Conservation (phyloP, 2,329 filamentous ascomycete species). For the Colletotrichum truncatum region DNA sequence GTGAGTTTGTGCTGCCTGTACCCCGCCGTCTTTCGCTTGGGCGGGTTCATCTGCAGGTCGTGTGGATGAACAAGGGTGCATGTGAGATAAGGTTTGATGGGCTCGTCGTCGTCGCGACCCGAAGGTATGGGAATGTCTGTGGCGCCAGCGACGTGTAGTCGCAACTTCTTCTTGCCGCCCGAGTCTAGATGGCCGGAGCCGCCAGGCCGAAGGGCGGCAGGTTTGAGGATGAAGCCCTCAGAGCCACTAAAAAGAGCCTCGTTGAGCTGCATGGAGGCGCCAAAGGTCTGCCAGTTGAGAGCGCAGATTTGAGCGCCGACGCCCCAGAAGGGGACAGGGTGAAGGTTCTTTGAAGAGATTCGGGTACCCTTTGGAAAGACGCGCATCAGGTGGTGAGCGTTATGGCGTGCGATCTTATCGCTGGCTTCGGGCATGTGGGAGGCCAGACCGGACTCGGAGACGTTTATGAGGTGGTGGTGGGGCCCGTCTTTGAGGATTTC, state of each 20-base stretch:
- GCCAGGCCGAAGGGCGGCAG: slow-evolving; percentile 64
- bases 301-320: slow-evolving; percentile 75
- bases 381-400: slow-evolving; percentile 73
- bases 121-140: slow-evolving; percentile 66
- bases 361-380: slow-evolving; percentile 76
- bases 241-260: slow-evolving; percentile 73
- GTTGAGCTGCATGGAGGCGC: slow-evolving; percentile 72
- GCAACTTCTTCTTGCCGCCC: slow-evolving; percentile 54
- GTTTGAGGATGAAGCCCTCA: slow-evolving; percentile 73
- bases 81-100: slow-evolving; percentile 70
- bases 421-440: slow-evolving; percentile 57
- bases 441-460: slow-evolving; percentile 69
- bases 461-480: slow-evolving; percentile 74
- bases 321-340: slow-evolving; percentile 71
- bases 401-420: slow-evolving; percentile 65
- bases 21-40: slow-evolving; percentile 68
- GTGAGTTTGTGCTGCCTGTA: slow-evolving; percentile 68
- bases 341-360: slow-evolving; percentile 72
- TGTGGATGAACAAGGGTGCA: slow-evolving; percentile 70
- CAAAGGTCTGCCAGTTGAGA: slow-evolving; percentile 76
- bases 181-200: slow-evolving; percentile 59
- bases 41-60: slow-evolving; percentile 53
- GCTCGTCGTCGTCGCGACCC: slow-evolving; percentile 57
- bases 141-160: slow-evolving; percentile 69
- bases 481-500: slow-evolving; percentile 62